Base-by-base conservation (phyloP, 768 basidiomycete genomes). In the Russula olivacea region DNA sequence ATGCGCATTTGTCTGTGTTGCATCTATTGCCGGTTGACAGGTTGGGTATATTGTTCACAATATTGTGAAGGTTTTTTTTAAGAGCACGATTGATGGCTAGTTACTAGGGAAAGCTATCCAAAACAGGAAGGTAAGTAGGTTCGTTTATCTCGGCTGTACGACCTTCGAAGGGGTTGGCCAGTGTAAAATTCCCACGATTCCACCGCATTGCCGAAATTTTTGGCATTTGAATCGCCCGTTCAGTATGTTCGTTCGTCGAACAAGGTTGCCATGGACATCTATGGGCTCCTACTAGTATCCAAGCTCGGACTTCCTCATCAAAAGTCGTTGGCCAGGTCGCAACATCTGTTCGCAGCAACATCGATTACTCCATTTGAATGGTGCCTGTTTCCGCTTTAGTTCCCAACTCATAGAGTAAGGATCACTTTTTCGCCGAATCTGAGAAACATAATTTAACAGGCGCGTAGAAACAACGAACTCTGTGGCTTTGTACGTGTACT, bases 341-440 rank as follows among this genome's bases (percentile, higher is more conserved):
- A 59, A 45, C 30, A 32, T 2, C 47, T 58, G 28, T 58, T 67
- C 28, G 59, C 61, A 55, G 67, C 60, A 56, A 65, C 63, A 53
- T 47, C 40, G 9, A 36, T 23, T 8, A 19, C 28, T 53, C 40
- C 21, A 49, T 23, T 40, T 30, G 12, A 19, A n/a, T 32, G 11
- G 15, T 12, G 21, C 40, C 32, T 32, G 12, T 58, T 36, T 43
- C 48, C 19, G 15, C 23, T 21, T 36, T 60, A 52, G 53, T 41
- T 47, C 41, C 40, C 34, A 19, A n/a, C 23, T 50, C 47, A 14
- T 67, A 88, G 86, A 88, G 87, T 65, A 82, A 88, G 61, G 88
- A 91, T 71, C 76, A 90, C 38, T 74, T 80, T 23, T 89, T 89
- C n/a, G 87, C 89, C 3, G 76, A 79, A 12, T 76, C 79, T 58